Evolutionary conservation across 768 basidiomycete genomes (phyloP).

Genomic region (Mycena sanguinolenta): DNA sequence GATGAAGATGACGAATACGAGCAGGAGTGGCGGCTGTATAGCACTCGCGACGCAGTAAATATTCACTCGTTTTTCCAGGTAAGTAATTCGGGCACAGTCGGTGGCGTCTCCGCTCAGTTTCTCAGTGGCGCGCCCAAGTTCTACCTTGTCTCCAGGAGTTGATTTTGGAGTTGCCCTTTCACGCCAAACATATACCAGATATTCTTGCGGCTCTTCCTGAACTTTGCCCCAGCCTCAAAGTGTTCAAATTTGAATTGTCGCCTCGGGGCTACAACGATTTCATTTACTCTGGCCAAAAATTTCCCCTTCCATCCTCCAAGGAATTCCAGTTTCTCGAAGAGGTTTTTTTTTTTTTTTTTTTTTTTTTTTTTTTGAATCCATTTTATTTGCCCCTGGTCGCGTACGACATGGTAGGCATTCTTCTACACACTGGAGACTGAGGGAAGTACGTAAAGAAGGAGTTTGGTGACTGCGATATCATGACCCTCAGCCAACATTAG

Average conservation of each 20-base stretch:
- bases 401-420: too few species aligned
- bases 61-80: conserved; percentile 13
- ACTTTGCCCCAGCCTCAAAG: conserved; percentile 16
- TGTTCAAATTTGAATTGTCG: conserved; percentile 12
- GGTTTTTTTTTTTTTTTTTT: too few species aligned
- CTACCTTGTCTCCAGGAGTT: conserved; percentile 15
- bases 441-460: too few species aligned
- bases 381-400: too few species aligned
- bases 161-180: conserved; percentile 14
- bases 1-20: too few species aligned
- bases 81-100: not conserved
- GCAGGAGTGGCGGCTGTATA: too few species aligned
- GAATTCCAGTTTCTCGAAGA: conserved; percentile 9
- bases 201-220: conserved; percentile 13
- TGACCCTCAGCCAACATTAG: too few species aligned
- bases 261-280: conserved; percentile 5
- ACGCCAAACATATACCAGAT: conserved; percentile 7
- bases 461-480: too few species aligned
- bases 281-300: not conserved
- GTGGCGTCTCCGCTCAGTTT: not conserved
- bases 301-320: not conserved
- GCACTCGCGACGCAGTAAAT: conserved; percentile 1
- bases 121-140: conserved; percentile 10
- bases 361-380: too few species aligned
- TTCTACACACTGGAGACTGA: too few species aligned